phyloP scores from a whole-genome alignment of 768 basidiomycete genomes.

The Boletus sensibilis region DNA sequence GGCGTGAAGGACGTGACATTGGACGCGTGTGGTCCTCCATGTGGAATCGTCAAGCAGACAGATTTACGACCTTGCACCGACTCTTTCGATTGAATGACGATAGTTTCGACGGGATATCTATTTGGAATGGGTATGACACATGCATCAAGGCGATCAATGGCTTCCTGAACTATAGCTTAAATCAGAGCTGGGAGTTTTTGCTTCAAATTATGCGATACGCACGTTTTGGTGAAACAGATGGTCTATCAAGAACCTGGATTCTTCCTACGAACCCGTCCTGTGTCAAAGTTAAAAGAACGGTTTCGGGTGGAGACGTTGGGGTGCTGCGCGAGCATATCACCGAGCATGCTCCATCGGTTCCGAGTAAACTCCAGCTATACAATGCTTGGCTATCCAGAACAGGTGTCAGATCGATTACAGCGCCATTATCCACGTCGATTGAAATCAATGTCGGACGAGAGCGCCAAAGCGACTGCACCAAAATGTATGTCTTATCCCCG shows the following conservation, averaged over 20 bases:
- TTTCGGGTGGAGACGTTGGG: conserved; percentile 44
- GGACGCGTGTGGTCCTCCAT: conserved; percentile 63
- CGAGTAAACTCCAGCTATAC: conserved; percentile 56
- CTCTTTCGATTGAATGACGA: conserved; percentile 43
- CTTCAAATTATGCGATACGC: background rate
- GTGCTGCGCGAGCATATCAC: conserved; percentile 53
- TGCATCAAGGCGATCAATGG: conserved; percentile 41
- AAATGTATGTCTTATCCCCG: conserved; percentile 12
- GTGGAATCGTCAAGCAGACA: conserved; percentile 52
- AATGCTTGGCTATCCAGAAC: conserved; percentile 16
- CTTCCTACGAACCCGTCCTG: conserved; percentile 10
- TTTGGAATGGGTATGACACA: conserved; percentile 51
- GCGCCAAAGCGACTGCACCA: conserved; percentile 53
- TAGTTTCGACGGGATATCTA: conserved; percentile 51
- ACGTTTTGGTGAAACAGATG: conserved; percentile 43
- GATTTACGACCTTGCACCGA: conserved; percentile 23
- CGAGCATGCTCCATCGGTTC: conserved; percentile 42
- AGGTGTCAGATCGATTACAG: conserved; percentile 35
- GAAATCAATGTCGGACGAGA: conserved; percentile 51
- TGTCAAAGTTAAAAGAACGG: conserved; percentile 46
- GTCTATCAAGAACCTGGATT: conserved; percentile 46
- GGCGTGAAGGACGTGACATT: conserved; percentile 49
- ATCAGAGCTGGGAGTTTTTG: background rate
- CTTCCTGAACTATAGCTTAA: conserved; percentile 38
- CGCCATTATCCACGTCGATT: conserved; percentile 42